Evolutionary conservation across 2,329 filamentous ascomycete species (phyloP).

Genomic region (Talaromyces sp.): DNA sequence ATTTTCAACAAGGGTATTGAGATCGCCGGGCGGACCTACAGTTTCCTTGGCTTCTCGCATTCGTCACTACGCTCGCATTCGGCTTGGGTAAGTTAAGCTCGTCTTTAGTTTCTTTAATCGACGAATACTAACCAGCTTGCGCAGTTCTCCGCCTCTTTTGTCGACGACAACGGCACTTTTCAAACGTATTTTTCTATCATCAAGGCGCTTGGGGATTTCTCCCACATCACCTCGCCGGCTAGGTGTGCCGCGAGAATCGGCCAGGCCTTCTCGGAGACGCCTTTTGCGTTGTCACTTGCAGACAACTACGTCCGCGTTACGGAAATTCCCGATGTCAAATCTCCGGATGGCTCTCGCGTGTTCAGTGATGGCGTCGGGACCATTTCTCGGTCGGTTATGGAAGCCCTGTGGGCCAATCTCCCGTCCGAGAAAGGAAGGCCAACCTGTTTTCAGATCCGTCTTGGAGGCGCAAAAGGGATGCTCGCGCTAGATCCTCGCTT

Average conservation of each 20-base stretch:
- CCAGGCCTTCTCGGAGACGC: slow-evolving; percentile 70
- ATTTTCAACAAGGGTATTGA: slow-evolving; percentile 55
- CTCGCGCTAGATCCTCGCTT: slow-evolving; percentile 62
- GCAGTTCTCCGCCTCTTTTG: slow-evolving; percentile 44
- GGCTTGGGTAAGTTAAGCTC: slow-evolving; percentile 47
- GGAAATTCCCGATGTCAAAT: slow-evolving; percentile 24
- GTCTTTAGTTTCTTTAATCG: neutral
- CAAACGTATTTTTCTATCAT: slow-evolving; percentile 39
- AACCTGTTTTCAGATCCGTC: slow-evolving; percentile 69
- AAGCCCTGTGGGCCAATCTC: slow-evolving; percentile 53
- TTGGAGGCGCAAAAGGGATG: slow-evolving; percentile 71
- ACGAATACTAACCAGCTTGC: slow-evolving; percentile 1
- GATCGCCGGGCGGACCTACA: slow-evolving; percentile 58
- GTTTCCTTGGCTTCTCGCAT: slow-evolving; percentile 72
- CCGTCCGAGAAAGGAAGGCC: slow-evolving; percentile 46
- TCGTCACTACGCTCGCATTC: slow-evolving; percentile 69
- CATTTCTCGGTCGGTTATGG: slow-evolving; percentile 56
- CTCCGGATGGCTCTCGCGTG: slow-evolving; percentile 41
- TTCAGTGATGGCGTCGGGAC: slow-evolving; percentile 80
- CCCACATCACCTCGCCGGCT: slow-evolving; percentile 47
- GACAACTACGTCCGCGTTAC: slow-evolving; percentile 13
- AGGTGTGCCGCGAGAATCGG: slow-evolving; percentile 56
- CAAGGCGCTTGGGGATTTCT: slow-evolving; percentile 45
- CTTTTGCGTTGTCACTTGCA: slow-evolving; percentile 51
- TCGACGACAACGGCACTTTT: slow-evolving; percentile 22